phyloP scores from a whole-genome alignment of 192 early-diverging fungal species.

The Chytriomyces hyalinus region DNA sequence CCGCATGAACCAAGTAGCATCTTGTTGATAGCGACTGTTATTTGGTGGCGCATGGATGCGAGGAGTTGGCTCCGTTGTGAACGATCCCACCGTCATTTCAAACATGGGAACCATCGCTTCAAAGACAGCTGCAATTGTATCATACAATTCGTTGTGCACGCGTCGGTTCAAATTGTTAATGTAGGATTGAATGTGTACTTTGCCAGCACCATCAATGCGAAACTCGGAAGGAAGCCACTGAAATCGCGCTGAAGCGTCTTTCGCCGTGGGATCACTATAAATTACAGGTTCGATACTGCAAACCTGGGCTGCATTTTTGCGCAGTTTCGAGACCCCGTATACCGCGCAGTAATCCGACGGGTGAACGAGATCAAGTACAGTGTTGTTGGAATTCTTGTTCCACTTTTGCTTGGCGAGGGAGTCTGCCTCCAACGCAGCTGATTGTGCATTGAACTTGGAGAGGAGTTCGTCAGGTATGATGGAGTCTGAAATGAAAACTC shows the following conservation, averaged over 20 bases:
- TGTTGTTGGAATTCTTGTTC: slow-evolving; percentile 48
- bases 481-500: slow-evolving; percentile 21
- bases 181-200: slow-evolving; percentile 59
- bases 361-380: slow-evolving; percentile 61
- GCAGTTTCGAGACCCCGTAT: slow-evolving; percentile 26
- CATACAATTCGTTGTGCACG: slow-evolving; percentile 54
- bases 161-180: slow-evolving; percentile 77
- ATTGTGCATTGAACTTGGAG: not conserved
- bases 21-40: slow-evolving; percentile 2
- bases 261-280: not conserved
- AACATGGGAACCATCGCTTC: slow-evolving; percentile 68
- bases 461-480: not conserved
- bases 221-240: slow-evolving; percentile 77
- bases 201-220: slow-evolving; percentile 54
- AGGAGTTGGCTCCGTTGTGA: not conserved
- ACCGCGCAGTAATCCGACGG: slow-evolving; percentile 56
- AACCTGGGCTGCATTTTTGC: not conserved
- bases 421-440: slow-evolving; percentile 10
- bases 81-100: slow-evolving; percentile 41
- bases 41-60: slow-evolving; percentile 10
- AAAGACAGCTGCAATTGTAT: slow-evolving; percentile 58
- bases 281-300: slow-evolving; percentile 4
- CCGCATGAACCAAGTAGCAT: too few relatives aligned
- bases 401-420: slow-evolving; percentile 39
- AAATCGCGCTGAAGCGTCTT: slow-evolving; percentile 35